phyloP scores from a whole-genome alignment of 148 eudicot species.

The Rhododendron henanense region DNA sequence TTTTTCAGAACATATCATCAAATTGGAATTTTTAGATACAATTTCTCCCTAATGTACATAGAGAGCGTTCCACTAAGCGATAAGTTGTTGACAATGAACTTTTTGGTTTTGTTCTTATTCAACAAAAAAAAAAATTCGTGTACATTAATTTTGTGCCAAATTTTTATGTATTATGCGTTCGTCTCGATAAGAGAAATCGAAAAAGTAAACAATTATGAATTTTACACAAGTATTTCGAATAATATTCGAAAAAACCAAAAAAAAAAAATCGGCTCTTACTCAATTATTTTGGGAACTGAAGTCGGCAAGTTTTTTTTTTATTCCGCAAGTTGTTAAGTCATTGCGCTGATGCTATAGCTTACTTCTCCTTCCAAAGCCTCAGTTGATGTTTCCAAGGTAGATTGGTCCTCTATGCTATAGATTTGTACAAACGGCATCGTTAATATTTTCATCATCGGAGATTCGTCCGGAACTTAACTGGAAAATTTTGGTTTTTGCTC shows the following conservation, averaged over 20 bases:
- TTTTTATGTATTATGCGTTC: no score
- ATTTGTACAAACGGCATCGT: slow-evolving; percentile 35
- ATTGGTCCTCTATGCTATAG: slow-evolving; percentile 11
- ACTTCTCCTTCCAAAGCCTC: slow-evolving; percentile 52
- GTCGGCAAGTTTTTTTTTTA: slow-evolving; percentile 13
- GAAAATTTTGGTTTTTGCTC: neutral
- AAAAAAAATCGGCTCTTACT: no score
- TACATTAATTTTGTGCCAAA: no score
- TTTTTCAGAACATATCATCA: neutral
- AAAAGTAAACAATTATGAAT: no score
- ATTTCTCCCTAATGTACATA: neutral
- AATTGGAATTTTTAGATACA: neutral
- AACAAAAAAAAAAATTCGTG: no score
- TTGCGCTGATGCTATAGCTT: slow-evolving; percentile 58
- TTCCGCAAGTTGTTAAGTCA: slow-evolving; percentile 12
- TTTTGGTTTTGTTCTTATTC: no score
- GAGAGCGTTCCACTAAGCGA: no score
- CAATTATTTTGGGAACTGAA: slow-evolving; percentile 27
- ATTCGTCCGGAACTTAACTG: no score
- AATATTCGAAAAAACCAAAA: no score
- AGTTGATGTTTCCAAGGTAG: slow-evolving; percentile 64
- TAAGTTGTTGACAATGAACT: no score
- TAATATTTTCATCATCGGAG: no score
- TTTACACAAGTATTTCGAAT: slow-evolving; percentile 20
- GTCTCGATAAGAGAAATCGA: no score